Evolutionary conservation across 169 alveolate genomes (phyloP).

Genomic region (Plasmodium gallinaceum): DNA sequence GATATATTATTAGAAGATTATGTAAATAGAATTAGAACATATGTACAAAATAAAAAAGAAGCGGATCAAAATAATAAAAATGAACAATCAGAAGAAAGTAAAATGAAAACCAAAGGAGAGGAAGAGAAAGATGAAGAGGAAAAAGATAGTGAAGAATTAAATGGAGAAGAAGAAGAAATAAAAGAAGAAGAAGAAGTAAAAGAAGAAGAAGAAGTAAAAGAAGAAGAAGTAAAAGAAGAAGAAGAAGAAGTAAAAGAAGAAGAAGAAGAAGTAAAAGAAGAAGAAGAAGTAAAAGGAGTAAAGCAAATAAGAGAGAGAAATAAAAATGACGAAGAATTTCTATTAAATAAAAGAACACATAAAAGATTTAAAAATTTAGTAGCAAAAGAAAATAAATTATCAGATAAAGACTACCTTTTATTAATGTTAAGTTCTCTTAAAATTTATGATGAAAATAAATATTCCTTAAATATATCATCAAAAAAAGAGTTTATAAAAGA

Average conservation of each 20-base stretch:
- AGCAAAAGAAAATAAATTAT: constrained; percentile 20
- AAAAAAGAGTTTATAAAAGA: constrained; percentile 37
- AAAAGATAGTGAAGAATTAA: not conserved
- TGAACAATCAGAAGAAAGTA: not conserved
- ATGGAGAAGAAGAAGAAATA: constrained; percentile 15
- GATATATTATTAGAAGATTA: constrained; percentile 40
- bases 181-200: not conserved
- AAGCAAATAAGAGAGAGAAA: no score
- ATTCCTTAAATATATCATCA: constrained; percentile 24
- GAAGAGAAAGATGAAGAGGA: not conserved
- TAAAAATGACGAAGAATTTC: not conserved
- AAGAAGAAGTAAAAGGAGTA: not conserved
- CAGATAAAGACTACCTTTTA: constrained; percentile 30
- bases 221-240: constrained; percentile 2
- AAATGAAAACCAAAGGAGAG: not conserved
- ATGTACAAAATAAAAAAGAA: constrained; percentile 24
- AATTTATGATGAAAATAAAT: constrained; percentile 38
- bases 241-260: not conserved
- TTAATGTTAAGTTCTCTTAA: constrained; percentile 36
- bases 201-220: not conserved
- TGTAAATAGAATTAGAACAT: constrained; percentile 17
- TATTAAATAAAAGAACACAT: constrained; percentile 25
- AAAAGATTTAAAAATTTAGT: constrained; percentile 12
- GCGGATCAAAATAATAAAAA: constrained; percentile 3
- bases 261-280: not conserved